Percentiles rank a stretch among this genome's conserved stretches.
Evolutionary conservation across 371 early-diverging fungal genomes (phyloP).

Genomic region (Mortierella polycephala): DNA sequence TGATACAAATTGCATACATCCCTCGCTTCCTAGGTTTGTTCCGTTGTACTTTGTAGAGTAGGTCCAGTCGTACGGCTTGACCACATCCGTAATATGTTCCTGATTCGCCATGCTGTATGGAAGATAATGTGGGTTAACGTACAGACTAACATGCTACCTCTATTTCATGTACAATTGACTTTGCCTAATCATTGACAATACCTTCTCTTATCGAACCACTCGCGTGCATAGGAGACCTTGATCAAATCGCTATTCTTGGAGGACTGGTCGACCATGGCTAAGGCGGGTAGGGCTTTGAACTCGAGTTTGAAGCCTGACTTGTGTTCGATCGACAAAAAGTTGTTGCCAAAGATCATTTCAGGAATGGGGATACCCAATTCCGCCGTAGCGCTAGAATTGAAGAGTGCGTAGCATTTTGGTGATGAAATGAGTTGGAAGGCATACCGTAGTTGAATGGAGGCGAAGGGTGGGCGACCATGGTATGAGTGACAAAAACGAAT

Average conservation of each 20-base stretch:
- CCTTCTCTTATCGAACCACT: slow-evolving; percentile 84
- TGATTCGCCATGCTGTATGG: slow-evolving; percentile 60
- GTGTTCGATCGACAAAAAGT: slow-evolving; percentile 65
- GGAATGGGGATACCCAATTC: slow-evolving; percentile 82
- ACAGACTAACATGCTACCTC: neutral
- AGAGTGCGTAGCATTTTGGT: too few species aligned
- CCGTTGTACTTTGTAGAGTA: slow-evolving; percentile 86
- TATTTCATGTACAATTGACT: neutral
- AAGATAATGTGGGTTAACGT: neutral
- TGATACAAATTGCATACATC: slow-evolving; percentile 31
- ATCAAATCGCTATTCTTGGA: slow-evolving; percentile 69
- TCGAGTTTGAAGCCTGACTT: slow-evolving; percentile 59
- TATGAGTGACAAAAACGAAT: neutral
- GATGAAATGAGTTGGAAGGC: neutral
- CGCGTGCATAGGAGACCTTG: slow-evolving; percentile 86
- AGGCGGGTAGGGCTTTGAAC: slow-evolving; percentile 81
- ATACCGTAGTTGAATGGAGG: neutral
- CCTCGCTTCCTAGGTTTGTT: slow-evolving; percentile 1
- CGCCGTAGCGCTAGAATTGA: slow-evolving; percentile 59
- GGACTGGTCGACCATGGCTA: slow-evolving; percentile 75
- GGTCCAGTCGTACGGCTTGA: slow-evolving; percentile 97
- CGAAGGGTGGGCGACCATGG: neutral
- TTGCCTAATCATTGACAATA: slow-evolving; percentile 32
- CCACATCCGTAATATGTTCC: slow-evolving; percentile 80
- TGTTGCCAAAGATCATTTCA: slow-evolving; percentile 96